These are phyloP conservation scores for Aureobasidium pullulans DNA, from an alignment of 2,329 filamentous ascomycete species.

Conservation along the genomic window DNA sequence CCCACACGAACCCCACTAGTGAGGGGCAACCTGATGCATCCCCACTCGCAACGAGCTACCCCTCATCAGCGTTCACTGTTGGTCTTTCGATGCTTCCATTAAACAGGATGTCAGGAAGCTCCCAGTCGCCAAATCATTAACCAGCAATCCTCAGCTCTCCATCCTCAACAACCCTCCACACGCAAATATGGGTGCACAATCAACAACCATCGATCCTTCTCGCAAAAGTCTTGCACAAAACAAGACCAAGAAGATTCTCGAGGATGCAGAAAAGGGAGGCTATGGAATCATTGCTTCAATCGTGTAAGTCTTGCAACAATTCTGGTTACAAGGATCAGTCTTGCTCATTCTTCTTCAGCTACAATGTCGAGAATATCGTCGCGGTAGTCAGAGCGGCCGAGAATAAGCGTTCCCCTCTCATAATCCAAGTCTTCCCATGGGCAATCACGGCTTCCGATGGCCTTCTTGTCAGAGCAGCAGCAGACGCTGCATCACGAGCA, in stretches of 20 bases:
- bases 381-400: conserved; percentile 22
- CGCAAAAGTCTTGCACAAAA: conserved; percentile 11
- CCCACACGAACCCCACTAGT: not conserved
- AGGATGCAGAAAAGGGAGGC: conserved; percentile 19
- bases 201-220: not conserved
- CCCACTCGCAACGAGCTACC: too few relatives aligned
- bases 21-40: too few relatives aligned
- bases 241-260: conserved; percentile 19
- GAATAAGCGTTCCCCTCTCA: conserved; percentile 20
- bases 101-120: too few relatives aligned
- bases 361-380: conserved; percentile 24
- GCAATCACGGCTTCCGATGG: conserved; percentile 22
- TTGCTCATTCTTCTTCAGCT: not conserved
- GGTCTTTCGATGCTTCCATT: too few relatives aligned
- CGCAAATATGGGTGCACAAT: not conserved
- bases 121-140: not conserved
- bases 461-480: conserved; percentile 21
- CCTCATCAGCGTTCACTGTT: too few relatives aligned
- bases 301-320: conserved; percentile 14
- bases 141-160: too few relatives aligned
- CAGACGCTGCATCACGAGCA: conserved; percentile 19
- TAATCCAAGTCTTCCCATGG: conserved; percentile 25
- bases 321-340: too few relatives aligned
- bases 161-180: too few relatives aligned
- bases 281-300: conserved; percentile 21